These are phyloP conservation scores for Chrysosporium keratinophilum DNA, from an alignment of 2,329 filamentous ascomycete species.

Conservation along the genomic window DNA sequence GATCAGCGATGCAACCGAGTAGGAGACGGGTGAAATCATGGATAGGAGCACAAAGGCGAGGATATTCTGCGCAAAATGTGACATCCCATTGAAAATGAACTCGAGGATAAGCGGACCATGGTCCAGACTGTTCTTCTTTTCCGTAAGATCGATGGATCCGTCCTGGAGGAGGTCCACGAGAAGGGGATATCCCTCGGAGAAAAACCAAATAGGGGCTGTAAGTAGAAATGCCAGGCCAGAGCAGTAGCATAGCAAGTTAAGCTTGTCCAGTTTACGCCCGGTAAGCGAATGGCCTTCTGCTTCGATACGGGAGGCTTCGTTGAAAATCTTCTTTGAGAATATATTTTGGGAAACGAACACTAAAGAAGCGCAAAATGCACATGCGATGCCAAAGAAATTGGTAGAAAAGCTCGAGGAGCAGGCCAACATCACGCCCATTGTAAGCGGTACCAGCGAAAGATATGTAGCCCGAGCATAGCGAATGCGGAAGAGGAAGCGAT, in stretches of 20 bases:
- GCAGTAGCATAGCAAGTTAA: conserved; percentile 95
- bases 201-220: conserved; percentile 85
- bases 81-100: conserved; percentile 92
- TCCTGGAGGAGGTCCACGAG: conserved; percentile 69
- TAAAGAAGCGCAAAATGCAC: conserved; percentile 78
- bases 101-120: conserved; percentile 59
- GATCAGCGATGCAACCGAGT: conserved; percentile 89
- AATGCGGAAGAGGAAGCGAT: conserved; percentile 79
- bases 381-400: conserved; percentile 80
- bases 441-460: conserved; percentile 78
- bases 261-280: conserved; percentile 80
- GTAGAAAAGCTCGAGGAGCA: conserved; percentile 86
- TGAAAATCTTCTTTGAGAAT: conserved; percentile 95
- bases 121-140: conserved; percentile 62
- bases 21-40: conserved; percentile 90
- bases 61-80: conserved; percentile 94
- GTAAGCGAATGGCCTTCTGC: conserved; percentile 54
- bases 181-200: conserved; percentile 72
- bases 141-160: conserved; percentile 64
- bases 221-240: conserved; percentile 83
- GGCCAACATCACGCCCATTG: conserved; percentile 86
- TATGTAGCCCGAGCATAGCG: conserved; percentile 81
- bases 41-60: conserved; percentile 86
- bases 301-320: conserved; percentile 79
- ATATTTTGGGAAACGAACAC: conserved; percentile 98